Evolutionary conservation across 371 early-diverging fungal species (phyloP).

Genomic region (Mortierella sp.): DNA sequence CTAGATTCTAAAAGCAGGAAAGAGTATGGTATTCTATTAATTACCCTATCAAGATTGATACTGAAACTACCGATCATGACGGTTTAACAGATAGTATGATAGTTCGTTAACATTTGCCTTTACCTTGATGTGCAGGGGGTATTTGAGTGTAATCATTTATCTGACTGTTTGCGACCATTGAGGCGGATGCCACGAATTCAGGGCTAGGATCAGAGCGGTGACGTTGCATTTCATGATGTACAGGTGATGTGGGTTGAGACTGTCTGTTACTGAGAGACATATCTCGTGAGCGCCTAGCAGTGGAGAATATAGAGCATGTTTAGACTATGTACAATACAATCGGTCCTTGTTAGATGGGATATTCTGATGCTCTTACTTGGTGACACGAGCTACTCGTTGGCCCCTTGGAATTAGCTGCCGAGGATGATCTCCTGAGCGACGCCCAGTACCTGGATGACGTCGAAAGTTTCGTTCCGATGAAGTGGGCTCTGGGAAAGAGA

Average conservation of each 20-base stretch:
- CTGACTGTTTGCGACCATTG: background rate
- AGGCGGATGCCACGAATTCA: background rate
- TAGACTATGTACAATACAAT: background rate
- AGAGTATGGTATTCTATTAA: background rate
- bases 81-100: background rate
- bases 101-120: background rate
- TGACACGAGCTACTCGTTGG: background rate
- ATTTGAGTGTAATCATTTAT: background rate
- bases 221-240: background rate
- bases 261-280: background rate
- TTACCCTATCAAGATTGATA: no score
- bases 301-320: background rate
- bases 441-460: background rate
- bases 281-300: background rate
- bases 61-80: no score
- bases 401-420: background rate
- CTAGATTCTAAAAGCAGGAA: conserved; percentile 4
- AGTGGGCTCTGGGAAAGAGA: background rate
- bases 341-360: background rate
- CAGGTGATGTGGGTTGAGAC: background rate
- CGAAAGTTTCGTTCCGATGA: conserved; percentile 11
- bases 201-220: background rate
- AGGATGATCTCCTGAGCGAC: background rate
- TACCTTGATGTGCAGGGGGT: background rate
- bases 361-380: background rate